These are phyloP conservation scores for Microsporum ferrugineum DNA, from an alignment of 2,329 filamentous ascomycete species.

Conservation along the genomic window DNA sequence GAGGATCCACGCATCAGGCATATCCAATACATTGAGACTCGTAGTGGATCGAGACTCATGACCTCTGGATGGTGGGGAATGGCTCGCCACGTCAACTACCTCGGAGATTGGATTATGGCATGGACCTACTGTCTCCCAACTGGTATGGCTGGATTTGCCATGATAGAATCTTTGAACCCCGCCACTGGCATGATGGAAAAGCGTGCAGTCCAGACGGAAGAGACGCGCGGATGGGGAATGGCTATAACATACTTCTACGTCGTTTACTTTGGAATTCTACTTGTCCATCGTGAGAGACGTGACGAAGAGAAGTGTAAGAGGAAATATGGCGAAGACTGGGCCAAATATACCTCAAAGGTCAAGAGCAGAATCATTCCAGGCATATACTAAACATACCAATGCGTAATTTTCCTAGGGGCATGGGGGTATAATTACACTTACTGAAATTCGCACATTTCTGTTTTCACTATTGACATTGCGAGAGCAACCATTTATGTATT, in stretches of 20 bases:
- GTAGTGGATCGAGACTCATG: constrained; percentile 67
- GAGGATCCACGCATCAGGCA: constrained; percentile 66
- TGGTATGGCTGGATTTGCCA: constrained; percentile 67
- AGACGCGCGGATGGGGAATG: constrained; percentile 71
- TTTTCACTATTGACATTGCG: background rate
- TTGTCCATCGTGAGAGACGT: constrained; percentile 73
- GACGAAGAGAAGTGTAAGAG: constrained; percentile 83
- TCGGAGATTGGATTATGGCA: constrained; percentile 88
- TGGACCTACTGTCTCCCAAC: constrained; percentile 87
- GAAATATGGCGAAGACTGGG: constrained; percentile 92
- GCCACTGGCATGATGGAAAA: constrained; percentile 53
- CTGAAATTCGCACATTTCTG: background rate
- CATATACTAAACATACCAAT: constrained; percentile 50
- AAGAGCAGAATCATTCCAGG: constrained; percentile 73
- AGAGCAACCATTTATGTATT: background rate
- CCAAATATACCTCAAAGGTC: constrained; percentile 73
- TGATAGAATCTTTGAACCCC: constrained; percentile 42
- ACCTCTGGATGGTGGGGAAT: constrained; percentile 87
- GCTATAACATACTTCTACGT: constrained; percentile 91
- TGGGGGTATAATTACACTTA: background rate
- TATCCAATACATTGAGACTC: constrained; percentile 75
- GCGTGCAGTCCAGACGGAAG: constrained; percentile 60
- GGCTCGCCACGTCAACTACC: constrained; percentile 88
- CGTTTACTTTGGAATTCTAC: constrained; percentile 75
- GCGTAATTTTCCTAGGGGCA: background rate